These are phyloP conservation scores for Pythium diclinum DNA, from an alignment of 352 stramenopile species.

Conservation along the genomic window DNA sequence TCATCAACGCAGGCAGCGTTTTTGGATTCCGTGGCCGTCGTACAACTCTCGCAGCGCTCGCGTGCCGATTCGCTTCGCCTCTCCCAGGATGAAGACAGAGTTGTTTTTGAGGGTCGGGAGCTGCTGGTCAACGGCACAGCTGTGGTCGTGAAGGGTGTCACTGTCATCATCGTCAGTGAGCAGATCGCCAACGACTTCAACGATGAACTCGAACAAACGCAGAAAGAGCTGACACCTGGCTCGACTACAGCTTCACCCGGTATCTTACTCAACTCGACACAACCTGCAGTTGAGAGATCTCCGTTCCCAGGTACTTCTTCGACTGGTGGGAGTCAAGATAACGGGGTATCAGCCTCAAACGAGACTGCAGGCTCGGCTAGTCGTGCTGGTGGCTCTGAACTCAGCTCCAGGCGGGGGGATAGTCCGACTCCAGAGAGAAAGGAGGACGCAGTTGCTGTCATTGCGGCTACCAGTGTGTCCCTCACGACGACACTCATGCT, in stretches of 20 bases:
- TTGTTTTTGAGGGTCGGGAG: too few species aligned
- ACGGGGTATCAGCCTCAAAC: too few species aligned
- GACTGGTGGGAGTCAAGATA: too few species aligned
- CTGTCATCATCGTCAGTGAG: not conserved
- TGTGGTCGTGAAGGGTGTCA: not conserved
- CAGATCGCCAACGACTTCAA: not conserved
- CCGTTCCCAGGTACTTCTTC: too few species aligned
- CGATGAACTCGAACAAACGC: not conserved
- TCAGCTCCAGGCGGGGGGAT: not conserved
- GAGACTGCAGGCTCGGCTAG: too few species aligned
- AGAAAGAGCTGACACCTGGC: not conserved
- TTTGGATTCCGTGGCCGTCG: not conserved
- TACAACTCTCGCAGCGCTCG: not conserved
- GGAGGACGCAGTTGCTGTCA: not conserved
- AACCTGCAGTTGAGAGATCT: too few species aligned
- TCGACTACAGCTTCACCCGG: too few species aligned
- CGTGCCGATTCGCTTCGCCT: too few species aligned
- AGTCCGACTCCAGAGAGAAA: too few species aligned
- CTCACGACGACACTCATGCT: not conserved
- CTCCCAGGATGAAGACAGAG: too few species aligned
- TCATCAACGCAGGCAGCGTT: not conserved
- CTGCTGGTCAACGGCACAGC: not conserved
- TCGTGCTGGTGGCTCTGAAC: not conserved
- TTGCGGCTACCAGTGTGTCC: not conserved
- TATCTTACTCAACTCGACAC: not conserved